A percentile compares a stretch with the other conserved stretches of the same genome.
Conservation (phyloP, 1,284 basidiomycete species). For the Ganoderma boninense region DNA sequence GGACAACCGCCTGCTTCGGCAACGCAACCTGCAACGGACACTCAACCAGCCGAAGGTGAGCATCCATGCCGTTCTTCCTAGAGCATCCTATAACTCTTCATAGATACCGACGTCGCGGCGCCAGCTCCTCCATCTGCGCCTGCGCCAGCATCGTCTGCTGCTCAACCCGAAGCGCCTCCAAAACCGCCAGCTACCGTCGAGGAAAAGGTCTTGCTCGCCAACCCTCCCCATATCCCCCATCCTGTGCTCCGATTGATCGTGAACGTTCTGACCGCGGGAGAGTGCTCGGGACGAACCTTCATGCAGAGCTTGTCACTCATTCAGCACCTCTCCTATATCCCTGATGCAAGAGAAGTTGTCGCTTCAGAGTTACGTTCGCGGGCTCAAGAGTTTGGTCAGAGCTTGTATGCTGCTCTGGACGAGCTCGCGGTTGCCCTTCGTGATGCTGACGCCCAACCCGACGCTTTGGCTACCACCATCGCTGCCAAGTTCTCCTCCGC, state of each 20-base stretch:
- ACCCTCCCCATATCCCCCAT: conserved; percentile 85
- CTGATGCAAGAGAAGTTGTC: conserved; percentile 87
- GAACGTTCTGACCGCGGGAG: conserved; percentile 92
- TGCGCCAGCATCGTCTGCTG: conserved; percentile 29
- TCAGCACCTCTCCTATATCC: conserved; percentile 87
- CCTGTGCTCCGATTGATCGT: conserved; percentile 87
- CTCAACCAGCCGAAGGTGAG: conserved; percentile 21
- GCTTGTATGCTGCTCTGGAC: conserved; percentile 78
- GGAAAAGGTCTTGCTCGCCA: conserved; percentile 71
- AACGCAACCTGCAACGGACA: conserved; percentile 9
- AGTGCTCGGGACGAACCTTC: conserved; percentile 95
- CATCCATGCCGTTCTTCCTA: neutral
- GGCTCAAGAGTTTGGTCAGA: conserved; percentile 86
- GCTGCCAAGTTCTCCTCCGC: conserved; percentile 91
- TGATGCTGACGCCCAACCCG: conserved; percentile 52
- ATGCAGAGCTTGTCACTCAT: conserved; percentile 90
- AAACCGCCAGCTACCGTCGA: conserved; percentile 52
- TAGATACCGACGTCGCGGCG: conserved; percentile 4
- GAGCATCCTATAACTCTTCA: neutral
- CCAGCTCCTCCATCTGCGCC: conserved; percentile 11
- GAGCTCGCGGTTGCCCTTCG: conserved; percentile 75
- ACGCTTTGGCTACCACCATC: conserved; percentile 70
- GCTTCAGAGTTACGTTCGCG: conserved; percentile 86
- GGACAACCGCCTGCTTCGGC: conserved; percentile 21
- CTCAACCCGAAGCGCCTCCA: conserved; percentile 34